Evolutionary conservation across 2,329 filamentous ascomycete species (phyloP), one percentile per base, ranked within the genome.

Genomic region (Pyrenophora teres): DNA sequence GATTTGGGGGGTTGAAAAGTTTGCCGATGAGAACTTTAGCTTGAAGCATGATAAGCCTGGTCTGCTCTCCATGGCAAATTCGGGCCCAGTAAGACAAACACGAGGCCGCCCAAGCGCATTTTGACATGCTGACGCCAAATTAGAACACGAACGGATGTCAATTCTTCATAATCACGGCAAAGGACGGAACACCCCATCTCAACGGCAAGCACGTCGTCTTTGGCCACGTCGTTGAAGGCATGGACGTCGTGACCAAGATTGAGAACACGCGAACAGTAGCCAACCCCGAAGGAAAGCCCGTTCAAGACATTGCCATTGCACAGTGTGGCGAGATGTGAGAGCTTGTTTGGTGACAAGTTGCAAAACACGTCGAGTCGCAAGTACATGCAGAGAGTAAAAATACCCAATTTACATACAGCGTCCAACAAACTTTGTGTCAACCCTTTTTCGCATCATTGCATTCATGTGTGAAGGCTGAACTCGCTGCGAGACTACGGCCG

Each of bases 151-250:
- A 97, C 74, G 94, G 94, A 32, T 92, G 86, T 53, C 94, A 97
- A 71, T 99, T 99, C 81, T 99, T 99, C 81, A 93, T 97, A 78
- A 97, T 92, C 2, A 94, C 90, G 0, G 88, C 88, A 2, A 60
- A 62, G 43, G 60, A 55, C 19, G 81, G 89, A 4, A 94, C 93
- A 0, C 90, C 91, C 1, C 95, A 95, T 70, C 79, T 99, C 21
- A 89, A 97, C 75, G 84, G 83, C 69, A 97, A 97, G 77, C 94
- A 99, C 73, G 92, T 96, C 50, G 92, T 97, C 15, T 97, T 97
- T 66, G 94, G 94, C 43, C 87, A 89, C 72, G 93, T 97, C 1
- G 80, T 91, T 38, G 89, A 92, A 35, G 92, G 93, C 32, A 88
- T 97, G 83, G 91, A 97, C 53, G 86, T 97, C 5, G 89, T 97